phyloP scores from a whole-genome alignment of 345 rosid genomes.

The Eucalyptus dawsonii region DNA sequence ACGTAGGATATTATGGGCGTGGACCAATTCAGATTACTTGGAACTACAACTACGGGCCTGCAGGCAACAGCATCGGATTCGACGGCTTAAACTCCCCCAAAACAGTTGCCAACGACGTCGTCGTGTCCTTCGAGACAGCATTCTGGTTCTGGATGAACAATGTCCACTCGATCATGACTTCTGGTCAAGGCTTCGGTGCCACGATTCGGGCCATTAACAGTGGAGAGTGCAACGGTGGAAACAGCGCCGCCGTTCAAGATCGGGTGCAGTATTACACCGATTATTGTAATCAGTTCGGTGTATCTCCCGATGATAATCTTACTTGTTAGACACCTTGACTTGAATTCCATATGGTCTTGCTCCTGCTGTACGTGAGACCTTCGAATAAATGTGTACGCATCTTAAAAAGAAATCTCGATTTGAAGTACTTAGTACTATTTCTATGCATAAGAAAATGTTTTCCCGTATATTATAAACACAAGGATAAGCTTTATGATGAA shows the following conservation, averaged over 20 bases:
- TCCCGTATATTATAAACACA: no score
- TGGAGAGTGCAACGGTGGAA: conserved; percentile 25
- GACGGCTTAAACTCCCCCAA: conserved; percentile 29
- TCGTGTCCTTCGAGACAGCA: conserved; percentile 27
- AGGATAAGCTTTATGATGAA: neutral
- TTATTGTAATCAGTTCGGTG: conserved; percentile 29
- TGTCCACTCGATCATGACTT: conserved; percentile 9
- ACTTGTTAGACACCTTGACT: conserved; percentile 4
- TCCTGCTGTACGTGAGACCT: neutral
- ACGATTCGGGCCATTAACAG: conserved; percentile 38
- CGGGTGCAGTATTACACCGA: conserved; percentile 20
- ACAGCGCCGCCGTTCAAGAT: conserved; percentile 7
- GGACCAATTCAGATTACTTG: conserved; percentile 47
- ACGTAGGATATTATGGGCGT: conserved; percentile 26
- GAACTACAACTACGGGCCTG: conserved; percentile 40
- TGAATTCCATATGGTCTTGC: neutral
- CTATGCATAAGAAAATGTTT: no score
- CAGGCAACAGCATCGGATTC: conserved; percentile 17
- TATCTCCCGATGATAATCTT: conserved; percentile 26
- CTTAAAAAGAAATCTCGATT: neutral
- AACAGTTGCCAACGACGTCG: conserved; percentile 18
- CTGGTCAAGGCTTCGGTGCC: conserved; percentile 36
- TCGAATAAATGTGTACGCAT: neutral
- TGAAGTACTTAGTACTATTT: no score
- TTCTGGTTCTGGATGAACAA: conserved; percentile 35